Percentiles rank a stretch among this genome's conserved stretches.
These are phyloP conservation scores for Podila horticola DNA, from an alignment of 192 early-diverging fungal species.

Conservation along the genomic window DNA sequence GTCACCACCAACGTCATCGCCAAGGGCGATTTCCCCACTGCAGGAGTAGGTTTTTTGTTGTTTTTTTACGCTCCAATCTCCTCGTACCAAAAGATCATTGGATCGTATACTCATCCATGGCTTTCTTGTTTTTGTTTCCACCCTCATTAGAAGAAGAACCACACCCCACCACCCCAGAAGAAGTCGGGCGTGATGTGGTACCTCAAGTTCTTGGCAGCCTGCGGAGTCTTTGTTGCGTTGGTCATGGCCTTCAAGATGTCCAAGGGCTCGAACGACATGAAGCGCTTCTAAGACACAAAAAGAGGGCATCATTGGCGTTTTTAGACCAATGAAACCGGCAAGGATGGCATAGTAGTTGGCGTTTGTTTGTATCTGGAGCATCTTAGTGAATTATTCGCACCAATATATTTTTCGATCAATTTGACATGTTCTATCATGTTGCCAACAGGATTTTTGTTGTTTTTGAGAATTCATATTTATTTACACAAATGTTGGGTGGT, in stretches of 20 bases:
- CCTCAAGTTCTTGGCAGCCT: conserved; percentile 44
- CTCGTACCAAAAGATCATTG: too few species aligned
- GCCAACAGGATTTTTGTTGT: too few species aligned
- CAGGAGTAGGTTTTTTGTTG: background rate
- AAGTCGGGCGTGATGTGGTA: conserved; percentile 52
- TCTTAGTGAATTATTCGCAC: too few species aligned
- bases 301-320: background rate
- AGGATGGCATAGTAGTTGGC: too few species aligned
- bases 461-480: conserved; percentile 5
- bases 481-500: background rate
- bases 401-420: too few species aligned
- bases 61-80: background rate
- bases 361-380: too few species aligned
- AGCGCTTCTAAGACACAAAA: conserved; percentile 27
- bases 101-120: background rate
- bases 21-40: conserved; percentile 3
- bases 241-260: conserved; percentile 50
- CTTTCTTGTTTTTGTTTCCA: background rate
- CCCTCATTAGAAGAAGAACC: conserved; percentile 23
- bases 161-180: conserved; percentile 41
- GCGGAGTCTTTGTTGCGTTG: conserved; percentile 43
- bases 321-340: background rate
- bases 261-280: conserved; percentile 30
- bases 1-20: conserved; percentile 54
- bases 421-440: too few species aligned